Conservation (phyloP, 768 basidiomycete genomes). For the Leccinum rimulosum region DNA sequence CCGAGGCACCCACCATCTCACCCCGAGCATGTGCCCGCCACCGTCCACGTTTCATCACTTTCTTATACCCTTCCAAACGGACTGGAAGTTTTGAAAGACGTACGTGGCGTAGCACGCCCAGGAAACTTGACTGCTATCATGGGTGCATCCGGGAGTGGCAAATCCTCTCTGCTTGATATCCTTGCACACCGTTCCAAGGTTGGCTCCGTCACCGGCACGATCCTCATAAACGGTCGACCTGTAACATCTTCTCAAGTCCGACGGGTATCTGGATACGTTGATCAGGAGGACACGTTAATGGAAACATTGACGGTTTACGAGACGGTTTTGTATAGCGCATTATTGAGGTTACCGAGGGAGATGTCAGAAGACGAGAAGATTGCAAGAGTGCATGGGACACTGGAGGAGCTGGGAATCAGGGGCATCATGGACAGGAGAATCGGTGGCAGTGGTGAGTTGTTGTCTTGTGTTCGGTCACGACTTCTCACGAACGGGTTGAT, state of each 20-base stretch:
- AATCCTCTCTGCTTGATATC: constrained; percentile 95
- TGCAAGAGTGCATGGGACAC: constrained; percentile 89
- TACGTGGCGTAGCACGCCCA: constrained; percentile 81
- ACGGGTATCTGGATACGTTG: constrained; percentile 90
- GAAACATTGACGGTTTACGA: constrained; percentile 97
- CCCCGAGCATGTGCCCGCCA: constrained; percentile 88
- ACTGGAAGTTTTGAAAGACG: constrained; percentile 70
- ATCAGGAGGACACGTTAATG: constrained; percentile 98
- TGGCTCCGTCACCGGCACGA: constrained; percentile 68
- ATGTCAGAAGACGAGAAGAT: constrained; percentile 97
- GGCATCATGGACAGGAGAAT: constrained; percentile 88
- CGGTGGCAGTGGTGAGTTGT: constrained; percentile 73
- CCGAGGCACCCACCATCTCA: constrained; percentile 54
- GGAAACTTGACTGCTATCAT: constrained; percentile 95
- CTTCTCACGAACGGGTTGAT: neutral
- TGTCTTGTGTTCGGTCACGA: neutral
- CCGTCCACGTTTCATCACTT: constrained; percentile 85
- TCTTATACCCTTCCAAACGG: constrained; percentile 68
- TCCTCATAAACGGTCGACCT: constrained; percentile 82
- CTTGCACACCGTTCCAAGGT: constrained; percentile 88
- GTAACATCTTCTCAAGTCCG: constrained; percentile 75
- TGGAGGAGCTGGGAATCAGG: constrained; percentile 93
- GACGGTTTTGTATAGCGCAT: constrained; percentile 90
- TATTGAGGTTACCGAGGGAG: constrained; percentile 86
- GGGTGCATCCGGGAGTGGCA: constrained; percentile 96